Conservation (phyloP, 2,329 filamentous ascomycete species). For the Phyllosticta ampelicida region DNA sequence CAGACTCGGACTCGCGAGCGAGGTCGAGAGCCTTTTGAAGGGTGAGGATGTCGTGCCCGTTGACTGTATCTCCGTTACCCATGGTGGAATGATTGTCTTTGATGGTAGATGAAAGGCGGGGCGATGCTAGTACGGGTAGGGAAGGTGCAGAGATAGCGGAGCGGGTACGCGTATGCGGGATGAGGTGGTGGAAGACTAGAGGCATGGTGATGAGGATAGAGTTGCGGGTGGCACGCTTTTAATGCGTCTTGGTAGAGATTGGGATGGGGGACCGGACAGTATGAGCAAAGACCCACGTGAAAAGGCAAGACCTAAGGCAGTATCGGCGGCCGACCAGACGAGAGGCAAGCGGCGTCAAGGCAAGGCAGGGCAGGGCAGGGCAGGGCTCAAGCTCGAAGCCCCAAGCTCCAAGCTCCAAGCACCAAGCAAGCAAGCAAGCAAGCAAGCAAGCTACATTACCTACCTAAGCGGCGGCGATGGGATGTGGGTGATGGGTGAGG, state of each 20-base stretch:
- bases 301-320: constrained; percentile 5
- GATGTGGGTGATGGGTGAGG: neutral
- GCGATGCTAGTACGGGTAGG: constrained; percentile 18
- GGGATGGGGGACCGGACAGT: neutral
- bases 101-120: neutral
- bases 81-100: constrained; percentile 17
- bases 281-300: constrained; percentile 5
- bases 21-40: constrained; percentile 63
- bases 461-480: neutral
- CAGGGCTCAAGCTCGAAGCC: no score
- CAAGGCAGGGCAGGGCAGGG: neutral
- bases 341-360: neutral
- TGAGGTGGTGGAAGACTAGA: neutral
- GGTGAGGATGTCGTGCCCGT: constrained; percentile 32
- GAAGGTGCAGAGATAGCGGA: constrained; percentile 14
- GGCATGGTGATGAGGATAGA: constrained; percentile 1
- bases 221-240: constrained; percentile 4
- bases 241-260: neutral
- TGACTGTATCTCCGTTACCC: constrained; percentile 31
- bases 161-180: neutral
- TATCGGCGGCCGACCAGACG: neutral
- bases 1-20: constrained; percentile 62
- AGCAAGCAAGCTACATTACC: no score
- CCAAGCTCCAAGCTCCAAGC: no score
- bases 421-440: no score